phyloP scores from a whole-genome alignment of 73 alveolate genomes.

The Paramecium octaurelia region DNA sequence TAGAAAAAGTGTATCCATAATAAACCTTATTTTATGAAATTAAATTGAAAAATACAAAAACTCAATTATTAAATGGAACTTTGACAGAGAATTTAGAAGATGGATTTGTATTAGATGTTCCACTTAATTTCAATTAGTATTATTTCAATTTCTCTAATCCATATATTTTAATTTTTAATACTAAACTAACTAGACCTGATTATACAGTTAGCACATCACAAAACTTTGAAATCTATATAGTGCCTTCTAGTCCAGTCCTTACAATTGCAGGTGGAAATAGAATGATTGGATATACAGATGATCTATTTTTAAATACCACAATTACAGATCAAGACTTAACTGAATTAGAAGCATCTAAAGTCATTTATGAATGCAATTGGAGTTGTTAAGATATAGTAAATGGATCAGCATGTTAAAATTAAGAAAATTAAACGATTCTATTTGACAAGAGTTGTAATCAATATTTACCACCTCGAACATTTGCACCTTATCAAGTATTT shows the following conservation, averaged over 20 bases:
- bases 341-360: background rate
- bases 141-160: background rate
- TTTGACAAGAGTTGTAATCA: background rate
- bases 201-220: background rate
- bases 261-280: background rate
- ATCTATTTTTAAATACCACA: background rate
- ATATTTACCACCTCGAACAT: background rate
- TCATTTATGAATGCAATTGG: background rate
- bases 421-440: background rate
- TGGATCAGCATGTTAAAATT: background rate
- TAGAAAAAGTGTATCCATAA: background rate
- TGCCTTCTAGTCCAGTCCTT: background rate
- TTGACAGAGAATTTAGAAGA: background rate
- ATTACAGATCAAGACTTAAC: background rate
- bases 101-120: background rate
- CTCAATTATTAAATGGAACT: background rate
- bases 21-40: background rate
- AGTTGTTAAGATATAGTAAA: background rate
- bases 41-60: background rate
- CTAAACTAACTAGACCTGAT: background rate
- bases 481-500: background rate
- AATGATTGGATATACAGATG: background rate
- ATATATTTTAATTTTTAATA: background rate
- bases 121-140: background rate
- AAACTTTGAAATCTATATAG: background rate